A percentile compares a stretch with the other conserved stretches of the same genome.
Evolutionary conservation across 2,329 filamentous ascomycete genomes (phyloP).

Genomic region (Madurella fahalii): DNA sequence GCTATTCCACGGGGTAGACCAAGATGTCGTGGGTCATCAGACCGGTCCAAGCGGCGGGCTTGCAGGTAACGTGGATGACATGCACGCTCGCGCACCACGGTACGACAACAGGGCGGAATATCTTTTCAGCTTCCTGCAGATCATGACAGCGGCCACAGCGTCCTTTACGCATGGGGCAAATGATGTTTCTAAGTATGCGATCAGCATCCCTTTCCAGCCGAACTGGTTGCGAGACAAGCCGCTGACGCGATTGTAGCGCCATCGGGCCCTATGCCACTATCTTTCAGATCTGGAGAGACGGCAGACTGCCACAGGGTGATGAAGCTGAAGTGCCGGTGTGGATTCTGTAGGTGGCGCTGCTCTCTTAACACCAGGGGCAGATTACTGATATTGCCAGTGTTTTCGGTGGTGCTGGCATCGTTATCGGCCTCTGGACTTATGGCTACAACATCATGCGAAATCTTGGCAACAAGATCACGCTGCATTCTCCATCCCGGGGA

Average conservation of each 20-base stretch:
- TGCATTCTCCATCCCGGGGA: constrained; percentile 53
- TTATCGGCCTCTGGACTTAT: constrained; percentile 56
- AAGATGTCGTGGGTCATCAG: constrained; percentile 38
- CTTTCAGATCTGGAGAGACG: constrained; percentile 55
- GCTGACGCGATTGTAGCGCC: constrained; percentile 30
- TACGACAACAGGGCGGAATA: constrained; percentile 61
- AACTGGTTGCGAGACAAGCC: neutral
- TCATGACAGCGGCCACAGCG: constrained; percentile 58
- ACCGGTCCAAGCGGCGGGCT: constrained; percentile 38
- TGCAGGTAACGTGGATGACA: constrained; percentile 48
- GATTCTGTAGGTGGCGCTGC: constrained; percentile 41
- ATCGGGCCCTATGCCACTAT: constrained; percentile 61
- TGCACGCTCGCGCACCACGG: constrained; percentile 54
- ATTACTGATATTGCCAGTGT: neutral
- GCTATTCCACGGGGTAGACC: constrained; percentile 45
- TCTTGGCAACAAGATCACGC: constrained; percentile 54
- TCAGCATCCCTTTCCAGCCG: neutral
- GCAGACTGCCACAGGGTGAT: constrained; percentile 36
- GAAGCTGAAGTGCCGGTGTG: constrained; percentile 54
- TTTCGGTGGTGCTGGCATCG: constrained; percentile 34
- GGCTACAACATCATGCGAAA: constrained; percentile 61
- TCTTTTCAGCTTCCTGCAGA: constrained; percentile 56
- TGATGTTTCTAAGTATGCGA: constrained; percentile 50
- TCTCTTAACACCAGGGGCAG: neutral
- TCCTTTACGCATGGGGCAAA: constrained; percentile 65